Percentiles rank a stretch among this genome's conserved stretches.
phyloP scores from a whole-genome alignment of 1,284 basidiomycete genomes.

The Naganishia sp. region DNA sequence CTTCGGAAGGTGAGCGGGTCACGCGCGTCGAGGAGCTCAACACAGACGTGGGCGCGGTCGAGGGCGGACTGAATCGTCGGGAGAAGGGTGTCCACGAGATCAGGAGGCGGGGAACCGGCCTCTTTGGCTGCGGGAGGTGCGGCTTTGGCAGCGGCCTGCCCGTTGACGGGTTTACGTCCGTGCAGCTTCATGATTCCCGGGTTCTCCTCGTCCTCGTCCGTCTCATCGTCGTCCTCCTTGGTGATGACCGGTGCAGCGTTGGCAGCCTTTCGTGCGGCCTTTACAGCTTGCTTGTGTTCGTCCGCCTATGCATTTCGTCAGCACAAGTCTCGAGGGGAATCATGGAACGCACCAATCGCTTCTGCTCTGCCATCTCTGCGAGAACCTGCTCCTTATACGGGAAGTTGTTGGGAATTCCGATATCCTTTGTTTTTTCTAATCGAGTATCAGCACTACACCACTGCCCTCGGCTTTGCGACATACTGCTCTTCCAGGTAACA shows the following conservation, averaged over 20 bases:
- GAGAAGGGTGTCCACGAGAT: conserved; percentile 68
- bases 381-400: conserved; percentile 97
- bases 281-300: conserved; percentile 28
- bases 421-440: conserved; percentile 78
- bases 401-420: conserved; percentile 95
- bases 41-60: conserved; percentile 77
- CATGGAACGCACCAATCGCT: conserved; percentile 48
- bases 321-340: conserved; percentile 5
- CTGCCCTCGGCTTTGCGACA: conserved; percentile 49
- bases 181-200: conserved; percentile 46
- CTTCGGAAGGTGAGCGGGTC: conserved; percentile 75
- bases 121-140: conserved; percentile 18
- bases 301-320: conserved; percentile 22
- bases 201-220: conserved; percentile 30
- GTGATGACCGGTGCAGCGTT: conserved; percentile 50
- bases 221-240: conserved; percentile 42
- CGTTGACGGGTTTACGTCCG: conserved; percentile 49
- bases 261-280: conserved; percentile 54
- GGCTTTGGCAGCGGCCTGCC: conserved; percentile 36
- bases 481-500: conserved; percentile 87
- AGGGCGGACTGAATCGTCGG: conserved; percentile 71
- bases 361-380: conserved; percentile 81
- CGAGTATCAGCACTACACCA: conserved; percentile 10
- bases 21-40: conserved; percentile 82
- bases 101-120: conserved; percentile 40